These are phyloP conservation scores for Albugo laibachii DNA, from an alignment of 352 stramenopile genomes.

Conservation along the genomic window DNA sequence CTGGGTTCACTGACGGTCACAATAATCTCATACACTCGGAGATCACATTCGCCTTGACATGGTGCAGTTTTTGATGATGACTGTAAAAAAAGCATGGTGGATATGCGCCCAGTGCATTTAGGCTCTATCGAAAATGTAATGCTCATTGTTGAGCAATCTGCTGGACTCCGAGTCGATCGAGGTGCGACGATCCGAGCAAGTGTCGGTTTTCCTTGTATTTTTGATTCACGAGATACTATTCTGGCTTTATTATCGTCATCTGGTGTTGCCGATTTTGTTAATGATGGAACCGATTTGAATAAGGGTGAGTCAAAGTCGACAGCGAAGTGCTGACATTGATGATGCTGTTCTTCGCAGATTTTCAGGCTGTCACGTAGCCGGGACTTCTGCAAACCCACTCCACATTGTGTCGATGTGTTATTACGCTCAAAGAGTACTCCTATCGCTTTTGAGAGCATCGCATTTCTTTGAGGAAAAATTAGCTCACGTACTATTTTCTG, in stretches of 20 bases:
- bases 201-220: too few relatives aligned
- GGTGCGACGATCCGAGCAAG: too few relatives aligned
- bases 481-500: constrained; percentile 18
- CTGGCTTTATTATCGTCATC: too few relatives aligned
- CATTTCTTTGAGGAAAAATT: constrained; percentile 65
- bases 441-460: constrained; percentile 49
- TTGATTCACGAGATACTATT: too few relatives aligned
- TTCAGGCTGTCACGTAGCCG: constrained; percentile 66
- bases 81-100: neutral
- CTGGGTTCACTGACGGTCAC: constrained; percentile 73
- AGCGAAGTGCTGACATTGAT: constrained; percentile 21
- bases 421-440: constrained; percentile 37
- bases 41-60: constrained; percentile 38
- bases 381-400: constrained; percentile 24
- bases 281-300: constrained; percentile 24
- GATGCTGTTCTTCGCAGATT: constrained; percentile 49
- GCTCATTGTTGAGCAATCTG: neutral
- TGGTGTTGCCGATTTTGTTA: too few relatives aligned
- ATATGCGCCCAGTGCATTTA: neutral
- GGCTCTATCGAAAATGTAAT: neutral
- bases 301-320: constrained; percentile 79
- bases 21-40: constrained; percentile 69
- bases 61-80: constrained; percentile 20
- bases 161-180: neutral
- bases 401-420: constrained; percentile 3